Evolutionary conservation across 129 eudicot genomes (phyloP).

Genomic region (Heracleum sosnowskyi): DNA sequence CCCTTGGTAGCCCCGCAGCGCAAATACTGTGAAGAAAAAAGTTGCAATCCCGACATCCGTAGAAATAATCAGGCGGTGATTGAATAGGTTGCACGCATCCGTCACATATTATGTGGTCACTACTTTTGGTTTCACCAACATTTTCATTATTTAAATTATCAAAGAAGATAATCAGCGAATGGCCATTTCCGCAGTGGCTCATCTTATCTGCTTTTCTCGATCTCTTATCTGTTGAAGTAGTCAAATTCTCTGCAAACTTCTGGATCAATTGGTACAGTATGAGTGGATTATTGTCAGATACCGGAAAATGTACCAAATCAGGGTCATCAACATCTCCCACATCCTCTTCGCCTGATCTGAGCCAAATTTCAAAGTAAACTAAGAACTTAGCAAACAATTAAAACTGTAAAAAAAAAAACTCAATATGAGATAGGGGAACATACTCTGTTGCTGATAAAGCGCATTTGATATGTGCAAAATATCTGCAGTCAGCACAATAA

Average conservation of each 20-base stretch:
- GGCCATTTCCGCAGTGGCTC: not conserved
- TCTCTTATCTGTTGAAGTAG: not conserved
- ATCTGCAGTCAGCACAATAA: too few relatives aligned
- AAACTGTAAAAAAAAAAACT: too few relatives aligned
- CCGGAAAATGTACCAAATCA: too few relatives aligned
- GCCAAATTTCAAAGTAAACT: too few relatives aligned
- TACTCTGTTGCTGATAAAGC: too few relatives aligned
- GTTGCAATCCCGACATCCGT: not conserved
- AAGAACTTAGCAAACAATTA: too few relatives aligned
- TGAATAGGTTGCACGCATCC: not conserved
- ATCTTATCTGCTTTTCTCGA: not conserved
- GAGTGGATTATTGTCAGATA: too few relatives aligned
- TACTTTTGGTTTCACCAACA: not conserved
- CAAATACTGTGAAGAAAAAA: not conserved
- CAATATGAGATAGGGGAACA: too few relatives aligned
- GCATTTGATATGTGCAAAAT: too few relatives aligned
- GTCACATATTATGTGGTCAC: not conserved
- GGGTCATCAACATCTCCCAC: too few relatives aligned
- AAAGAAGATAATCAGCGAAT: not conserved
- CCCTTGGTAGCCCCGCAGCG: not conserved
- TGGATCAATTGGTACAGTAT: not conserved
- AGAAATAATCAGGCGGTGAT: not conserved
- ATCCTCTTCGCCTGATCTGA: too few relatives aligned
- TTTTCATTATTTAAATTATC: not conserved
- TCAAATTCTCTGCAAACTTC: not conserved